Evolutionary conservation across 2,329 filamentous ascomycete genomes (phyloP).

Genomic region (Alternaria brassicae): DNA sequence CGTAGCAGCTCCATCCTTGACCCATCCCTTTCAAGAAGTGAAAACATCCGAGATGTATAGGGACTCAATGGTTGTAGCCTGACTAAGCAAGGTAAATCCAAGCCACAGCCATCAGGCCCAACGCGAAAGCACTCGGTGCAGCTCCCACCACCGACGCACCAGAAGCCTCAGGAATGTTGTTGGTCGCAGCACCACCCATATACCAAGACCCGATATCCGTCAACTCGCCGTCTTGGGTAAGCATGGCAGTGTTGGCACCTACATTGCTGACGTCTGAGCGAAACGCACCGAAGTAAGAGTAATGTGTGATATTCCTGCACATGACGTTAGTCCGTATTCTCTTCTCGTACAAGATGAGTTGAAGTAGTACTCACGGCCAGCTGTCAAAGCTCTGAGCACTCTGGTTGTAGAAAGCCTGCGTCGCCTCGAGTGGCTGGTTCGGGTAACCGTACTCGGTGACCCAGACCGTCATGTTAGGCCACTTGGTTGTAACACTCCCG

Average conservation of each 20-base stretch:
- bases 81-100: background rate
- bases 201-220: slow-evolving; percentile 83
- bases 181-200: slow-evolving; percentile 59
- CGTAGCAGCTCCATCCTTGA: too few relatives aligned
- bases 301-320: slow-evolving; percentile 65
- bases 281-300: slow-evolving; percentile 80
- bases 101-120: background rate
- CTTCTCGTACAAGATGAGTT: background rate
- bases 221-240: slow-evolving; percentile 70
- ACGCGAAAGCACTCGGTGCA: background rate
- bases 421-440: slow-evolving; percentile 62
- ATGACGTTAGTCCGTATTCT: background rate
- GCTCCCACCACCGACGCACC: background rate
- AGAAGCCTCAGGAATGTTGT: slow-evolving; percentile 11
- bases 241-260: slow-evolving; percentile 74
- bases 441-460: slow-evolving; percentile 76
- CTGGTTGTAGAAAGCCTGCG: slow-evolving; percentile 72
- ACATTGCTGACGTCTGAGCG: slow-evolving; percentile 74
- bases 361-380: slow-evolving; percentile 54
- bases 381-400: slow-evolving; percentile 72
- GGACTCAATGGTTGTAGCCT: too few relatives aligned
- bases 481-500: slow-evolving; percentile 63
- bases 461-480: slow-evolving; percentile 68
- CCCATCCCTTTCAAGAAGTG: too few relatives aligned
- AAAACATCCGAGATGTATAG: too few relatives aligned